phyloP scores from a whole-genome alignment of 2,329 filamentous ascomycete genomes.

The Fusarium nanum region DNA sequence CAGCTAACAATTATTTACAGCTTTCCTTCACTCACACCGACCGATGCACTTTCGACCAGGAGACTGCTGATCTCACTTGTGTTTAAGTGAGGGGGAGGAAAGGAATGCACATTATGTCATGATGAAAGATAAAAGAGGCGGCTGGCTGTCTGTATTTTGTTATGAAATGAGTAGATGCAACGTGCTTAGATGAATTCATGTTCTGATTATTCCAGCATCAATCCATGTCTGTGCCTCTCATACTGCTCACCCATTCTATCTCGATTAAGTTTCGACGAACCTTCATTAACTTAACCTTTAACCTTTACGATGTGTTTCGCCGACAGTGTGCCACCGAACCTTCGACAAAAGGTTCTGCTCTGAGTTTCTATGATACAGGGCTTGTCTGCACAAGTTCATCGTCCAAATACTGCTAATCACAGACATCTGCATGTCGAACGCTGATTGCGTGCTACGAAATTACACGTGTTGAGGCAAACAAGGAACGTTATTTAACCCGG shows the following conservation, averaged over 20 bases:
- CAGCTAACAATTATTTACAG: background rate
- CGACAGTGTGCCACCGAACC: background rate
- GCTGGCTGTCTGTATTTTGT: background rate
- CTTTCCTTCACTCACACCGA: conserved; percentile 13
- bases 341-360: background rate
- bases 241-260: background rate
- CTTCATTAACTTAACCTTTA: background rate
- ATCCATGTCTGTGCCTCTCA: background rate
- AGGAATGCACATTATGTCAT: too few species aligned
- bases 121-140: background rate
- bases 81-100: background rate
- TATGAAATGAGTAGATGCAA: background rate
- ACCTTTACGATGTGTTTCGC: background rate
- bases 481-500: too few species aligned
- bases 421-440: rapidly evolving
- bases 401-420: background rate
- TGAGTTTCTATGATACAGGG: background rate
- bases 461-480: background rate
- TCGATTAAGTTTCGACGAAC: background rate
- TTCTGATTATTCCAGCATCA: background rate
- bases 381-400: background rate
- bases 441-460: background rate
- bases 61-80: conserved; percentile 11
- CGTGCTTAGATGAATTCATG: background rate
- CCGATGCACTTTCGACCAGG: conserved; percentile 7